These are phyloP conservation scores for Xylariales sp. DNA, from an alignment of 2,329 filamentous ascomycete genomes.

Conservation along the genomic window DNA sequence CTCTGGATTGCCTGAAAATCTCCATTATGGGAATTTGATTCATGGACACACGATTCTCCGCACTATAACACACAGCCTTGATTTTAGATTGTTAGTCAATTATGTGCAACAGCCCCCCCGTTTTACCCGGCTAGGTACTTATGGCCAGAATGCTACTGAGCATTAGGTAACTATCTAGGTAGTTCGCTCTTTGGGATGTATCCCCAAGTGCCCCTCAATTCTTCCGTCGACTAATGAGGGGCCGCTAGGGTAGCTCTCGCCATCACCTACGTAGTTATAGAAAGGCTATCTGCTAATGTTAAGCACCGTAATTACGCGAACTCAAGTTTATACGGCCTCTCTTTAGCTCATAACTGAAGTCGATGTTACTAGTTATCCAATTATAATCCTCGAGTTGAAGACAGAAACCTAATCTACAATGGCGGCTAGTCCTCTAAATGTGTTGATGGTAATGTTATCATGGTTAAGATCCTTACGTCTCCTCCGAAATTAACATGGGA, in stretches of 20 bases:
- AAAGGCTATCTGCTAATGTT: slow-evolving; percentile 14
- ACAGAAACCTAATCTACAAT: slow-evolving; percentile 21
- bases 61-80: slow-evolving; percentile 1
- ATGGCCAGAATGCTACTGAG: slow-evolving; percentile 5
- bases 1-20: background rate
- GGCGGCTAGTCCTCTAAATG: slow-evolving; percentile 63
- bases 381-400: background rate
- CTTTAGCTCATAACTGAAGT: background rate
- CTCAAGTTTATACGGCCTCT: background rate
- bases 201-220: slow-evolving; percentile 53
- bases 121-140: slow-evolving; percentile 29
- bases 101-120: background rate
- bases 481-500: slow-evolving; percentile 34
- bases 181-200: slow-evolving; percentile 11
- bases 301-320: background rate
- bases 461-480: background rate
- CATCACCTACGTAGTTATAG: slow-evolving; percentile 20
- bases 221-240: slow-evolving; percentile 48
- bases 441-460: slow-evolving; percentile 70
- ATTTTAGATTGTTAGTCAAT: background rate
- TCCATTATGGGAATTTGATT: slow-evolving; percentile 25
- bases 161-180: background rate
- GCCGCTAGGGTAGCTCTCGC: slow-evolving; percentile 33
- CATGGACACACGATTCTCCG: slow-evolving; percentile 39
- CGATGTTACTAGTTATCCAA: background rate